Conservation (phyloP, 2,329 filamentous ascomycete genomes). For the Ophiosphaerella korrae region DNA sequence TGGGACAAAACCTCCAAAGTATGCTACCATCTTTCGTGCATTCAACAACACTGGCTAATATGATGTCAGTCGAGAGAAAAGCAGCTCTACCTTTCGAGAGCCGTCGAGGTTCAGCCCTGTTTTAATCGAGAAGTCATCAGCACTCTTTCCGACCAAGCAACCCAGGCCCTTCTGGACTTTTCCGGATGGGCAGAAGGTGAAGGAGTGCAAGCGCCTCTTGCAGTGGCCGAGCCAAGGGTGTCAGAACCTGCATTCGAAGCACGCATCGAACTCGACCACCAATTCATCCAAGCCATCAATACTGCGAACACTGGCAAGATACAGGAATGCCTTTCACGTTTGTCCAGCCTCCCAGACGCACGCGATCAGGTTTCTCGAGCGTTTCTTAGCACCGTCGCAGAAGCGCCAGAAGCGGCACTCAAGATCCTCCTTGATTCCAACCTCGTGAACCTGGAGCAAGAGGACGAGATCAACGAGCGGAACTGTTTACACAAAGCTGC, state of each 20-base stretch:
- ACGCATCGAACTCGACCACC: constrained; percentile 85
- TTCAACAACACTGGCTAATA: constrained; percentile 38
- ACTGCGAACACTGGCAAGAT: constrained; percentile 78
- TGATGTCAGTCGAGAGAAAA: constrained; percentile 81
- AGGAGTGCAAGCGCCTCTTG: constrained; percentile 71
- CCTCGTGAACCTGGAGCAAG: constrained; percentile 86
- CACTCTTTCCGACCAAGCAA: constrained; percentile 94
- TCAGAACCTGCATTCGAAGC: constrained; percentile 59
- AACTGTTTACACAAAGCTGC: constrained; percentile 97
- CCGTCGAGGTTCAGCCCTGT: constrained; percentile 96
- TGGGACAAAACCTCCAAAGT: constrained; percentile 99
- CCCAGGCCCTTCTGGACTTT: constrained; percentile 91
- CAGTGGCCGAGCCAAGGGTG: constrained; percentile 35
- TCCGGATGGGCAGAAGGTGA: constrained; percentile 98
- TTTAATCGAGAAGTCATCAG: constrained; percentile 98
- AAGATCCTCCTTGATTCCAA: constrained; percentile 78
- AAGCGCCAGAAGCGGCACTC: constrained; percentile 78
- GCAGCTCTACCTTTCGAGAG: constrained; percentile 92
- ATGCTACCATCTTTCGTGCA: constrained; percentile 29
- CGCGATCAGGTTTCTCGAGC: constrained; percentile 83
- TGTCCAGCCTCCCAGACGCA: constrained; percentile 65
- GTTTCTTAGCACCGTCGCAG: constrained; percentile 87
- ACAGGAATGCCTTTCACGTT: constrained; percentile 77
- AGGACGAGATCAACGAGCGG: constrained; percentile 96
- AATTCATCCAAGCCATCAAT: constrained; percentile 85